phyloP scores from a whole-genome alignment of 1,284 basidiomycete genomes.

The Puccinia horiana region DNA sequence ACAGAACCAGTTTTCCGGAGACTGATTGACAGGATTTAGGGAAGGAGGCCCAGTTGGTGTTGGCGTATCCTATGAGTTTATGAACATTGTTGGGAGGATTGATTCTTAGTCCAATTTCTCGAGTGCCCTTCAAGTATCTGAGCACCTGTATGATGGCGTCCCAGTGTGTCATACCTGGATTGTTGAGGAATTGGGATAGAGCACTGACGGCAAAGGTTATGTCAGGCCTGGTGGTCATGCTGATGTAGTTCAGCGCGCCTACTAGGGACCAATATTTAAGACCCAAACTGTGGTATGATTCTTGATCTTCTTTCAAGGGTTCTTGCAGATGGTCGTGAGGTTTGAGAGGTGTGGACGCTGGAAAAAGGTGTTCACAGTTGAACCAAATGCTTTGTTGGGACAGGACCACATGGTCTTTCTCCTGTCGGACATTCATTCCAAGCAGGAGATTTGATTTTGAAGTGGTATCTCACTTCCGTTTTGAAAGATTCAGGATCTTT shows the following conservation, averaged over 20 bases:
- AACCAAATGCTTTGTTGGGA: not conserved
- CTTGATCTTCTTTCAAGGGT: not conserved
- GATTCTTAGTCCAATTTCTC: constrained; percentile 58
- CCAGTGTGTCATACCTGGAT: not conserved
- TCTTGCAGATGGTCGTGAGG: not conserved
- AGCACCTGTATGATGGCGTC: not conserved
- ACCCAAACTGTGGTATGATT: not conserved
- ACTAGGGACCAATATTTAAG: not conserved
- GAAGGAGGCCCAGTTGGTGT: constrained; percentile 61
- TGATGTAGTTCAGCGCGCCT: not conserved
- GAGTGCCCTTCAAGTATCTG: not conserved
- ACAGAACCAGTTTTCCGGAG: constrained; percentile 59
- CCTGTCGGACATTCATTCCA: not conserved
- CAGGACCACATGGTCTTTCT: not conserved
- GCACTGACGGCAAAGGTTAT: not conserved
- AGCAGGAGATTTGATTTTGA: not conserved
- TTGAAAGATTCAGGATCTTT: not conserved
- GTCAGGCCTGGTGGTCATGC: not conserved
- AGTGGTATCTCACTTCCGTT: not conserved
- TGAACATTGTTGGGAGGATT: not conserved
- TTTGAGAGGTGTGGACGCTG: not conserved
- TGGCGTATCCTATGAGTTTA: constrained; percentile 60
- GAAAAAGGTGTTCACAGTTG: not conserved
- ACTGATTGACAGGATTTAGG: constrained; percentile 57
- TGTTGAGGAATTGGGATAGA: not conserved